A percentile compares a stretch with the other conserved stretches of the same genome.
Conservation (phyloP, 805 yeast species). For the Lachancea kluyveri region DNA sequence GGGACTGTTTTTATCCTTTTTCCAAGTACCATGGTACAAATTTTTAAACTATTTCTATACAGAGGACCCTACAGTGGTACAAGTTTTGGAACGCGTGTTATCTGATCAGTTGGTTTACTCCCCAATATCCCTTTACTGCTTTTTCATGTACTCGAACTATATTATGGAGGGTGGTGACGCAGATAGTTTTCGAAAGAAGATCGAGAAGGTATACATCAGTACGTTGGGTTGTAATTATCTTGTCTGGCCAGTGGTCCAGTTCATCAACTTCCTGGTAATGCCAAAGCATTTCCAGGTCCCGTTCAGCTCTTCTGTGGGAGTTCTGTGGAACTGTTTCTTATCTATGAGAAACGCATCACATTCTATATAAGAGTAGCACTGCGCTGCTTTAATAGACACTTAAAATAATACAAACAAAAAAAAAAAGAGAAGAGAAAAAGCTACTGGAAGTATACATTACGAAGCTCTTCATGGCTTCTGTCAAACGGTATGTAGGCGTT, state of each 20-base stretch:
- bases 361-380: slow-evolving; percentile 5
- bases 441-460: too few relatives aligned
- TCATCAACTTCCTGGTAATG: slow-evolving; percentile 63
- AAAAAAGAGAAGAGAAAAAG: too few relatives aligned
- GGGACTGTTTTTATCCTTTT: slow-evolving; percentile 80
- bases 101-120: slow-evolving; percentile 89
- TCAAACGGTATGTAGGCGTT: neutral
- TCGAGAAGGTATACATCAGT: slow-evolving; percentile 57
- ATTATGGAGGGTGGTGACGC: slow-evolving; percentile 70
- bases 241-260: slow-evolving; percentile 82
- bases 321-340: slow-evolving; percentile 89
- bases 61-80: slow-evolving; percentile 76
- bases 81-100: slow-evolving; percentile 77
- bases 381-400: too few relatives aligned
- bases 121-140: slow-evolving; percentile 73
- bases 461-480: neutral
- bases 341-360: slow-evolving; percentile 67
- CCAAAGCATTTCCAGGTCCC: slow-evolving; percentile 81
- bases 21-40: slow-evolving; percentile 85
- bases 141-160: slow-evolving; percentile 79
- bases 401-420: too few relatives aligned
- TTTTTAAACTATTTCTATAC: slow-evolving; percentile 72
- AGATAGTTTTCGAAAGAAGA: slow-evolving; percentile 56
- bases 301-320: slow-evolving; percentile 79
- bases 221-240: slow-evolving; percentile 63